These are phyloP conservation scores for Hericium erinaceus DNA, from an alignment of 768 basidiomycete genomes.

Conservation along the genomic window DNA sequence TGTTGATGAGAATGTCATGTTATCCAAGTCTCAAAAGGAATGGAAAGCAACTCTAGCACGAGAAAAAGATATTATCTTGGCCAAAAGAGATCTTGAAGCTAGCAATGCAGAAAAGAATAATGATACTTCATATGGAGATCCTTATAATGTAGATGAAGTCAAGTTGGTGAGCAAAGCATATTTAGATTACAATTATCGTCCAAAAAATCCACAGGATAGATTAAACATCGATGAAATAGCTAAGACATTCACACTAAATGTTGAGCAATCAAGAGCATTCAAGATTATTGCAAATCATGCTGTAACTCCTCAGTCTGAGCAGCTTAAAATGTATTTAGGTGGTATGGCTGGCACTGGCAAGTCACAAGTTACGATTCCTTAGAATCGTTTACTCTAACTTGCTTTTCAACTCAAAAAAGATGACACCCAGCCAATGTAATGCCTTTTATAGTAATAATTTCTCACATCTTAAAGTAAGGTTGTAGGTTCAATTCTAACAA, in stretches of 20 bases:
- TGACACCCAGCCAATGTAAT: too few species aligned
- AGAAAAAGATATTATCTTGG: not conserved
- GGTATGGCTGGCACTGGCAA: constrained; percentile 18
- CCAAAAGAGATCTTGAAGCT: not conserved
- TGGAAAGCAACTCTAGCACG: not conserved
- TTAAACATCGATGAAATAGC: not conserved
- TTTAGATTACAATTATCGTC: not conserved
- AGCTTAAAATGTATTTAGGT: constrained; percentile 9
- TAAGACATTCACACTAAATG: constrained; percentile 6
- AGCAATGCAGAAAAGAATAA: not conserved
- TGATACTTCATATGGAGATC: not conserved
- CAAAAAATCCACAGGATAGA: not conserved
- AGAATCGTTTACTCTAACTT: too few species aligned
- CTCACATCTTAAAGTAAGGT: too few species aligned
- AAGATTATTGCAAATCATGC: constrained; percentile 14
- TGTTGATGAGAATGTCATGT: not conserved
- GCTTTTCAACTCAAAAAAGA: too few species aligned
- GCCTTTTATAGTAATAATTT: too few species aligned
- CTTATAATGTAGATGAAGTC: not conserved
- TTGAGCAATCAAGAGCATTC: constrained; percentile 15
- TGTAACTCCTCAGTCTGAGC: not conserved
- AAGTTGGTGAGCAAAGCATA: not conserved
- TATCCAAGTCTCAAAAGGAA: not conserved
- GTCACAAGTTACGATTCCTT: constrained; percentile 14
- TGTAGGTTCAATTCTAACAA: too few species aligned